These are phyloP conservation scores for Chrysanthemum lavandulifolium DNA, from an alignment of 129 eudicot genomes.

Conservation along the genomic window DNA sequence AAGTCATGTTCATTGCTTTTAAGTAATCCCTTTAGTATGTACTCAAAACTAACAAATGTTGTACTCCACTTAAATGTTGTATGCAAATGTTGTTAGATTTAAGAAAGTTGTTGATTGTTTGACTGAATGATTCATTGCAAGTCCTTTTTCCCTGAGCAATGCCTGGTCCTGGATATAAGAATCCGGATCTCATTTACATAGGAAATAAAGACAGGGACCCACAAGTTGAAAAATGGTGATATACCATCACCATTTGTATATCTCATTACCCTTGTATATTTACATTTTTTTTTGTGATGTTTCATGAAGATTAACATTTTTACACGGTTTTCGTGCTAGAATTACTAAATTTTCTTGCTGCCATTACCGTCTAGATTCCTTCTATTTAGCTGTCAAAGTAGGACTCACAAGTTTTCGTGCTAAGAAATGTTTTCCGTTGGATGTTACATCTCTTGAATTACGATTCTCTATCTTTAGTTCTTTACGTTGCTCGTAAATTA, in stretches of 20 bases:
- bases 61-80: constrained; percentile 10
- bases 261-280: neutral
- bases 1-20: neutral
- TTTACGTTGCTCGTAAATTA: neutral
- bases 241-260: neutral
- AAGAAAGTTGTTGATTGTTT: constrained; percentile 8
- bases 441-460: too few species aligned
- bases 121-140: constrained; percentile 10
- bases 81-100: neutral
- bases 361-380: too few species aligned
- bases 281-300: too few species aligned
- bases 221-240: constrained; percentile 3
- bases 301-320: too few species aligned
- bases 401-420: too few species aligned
- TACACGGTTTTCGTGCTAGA: too few species aligned
- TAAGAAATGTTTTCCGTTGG: too few species aligned
- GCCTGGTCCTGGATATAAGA: neutral
- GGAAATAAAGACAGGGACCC: constrained; percentile 11
- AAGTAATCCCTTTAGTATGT: constrained; percentile 3
- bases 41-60: constrained; percentile 18
- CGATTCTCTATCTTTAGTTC: neutral
- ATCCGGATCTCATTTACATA: constrained; percentile 2
- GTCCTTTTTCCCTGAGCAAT: constrained; percentile 10
- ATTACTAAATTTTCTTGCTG: too few species aligned
- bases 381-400: too few species aligned